These are phyloP conservation scores for Leccinum fallax DNA, from an alignment of 1,284 basidiomycete species.

Conservation along the genomic window DNA sequence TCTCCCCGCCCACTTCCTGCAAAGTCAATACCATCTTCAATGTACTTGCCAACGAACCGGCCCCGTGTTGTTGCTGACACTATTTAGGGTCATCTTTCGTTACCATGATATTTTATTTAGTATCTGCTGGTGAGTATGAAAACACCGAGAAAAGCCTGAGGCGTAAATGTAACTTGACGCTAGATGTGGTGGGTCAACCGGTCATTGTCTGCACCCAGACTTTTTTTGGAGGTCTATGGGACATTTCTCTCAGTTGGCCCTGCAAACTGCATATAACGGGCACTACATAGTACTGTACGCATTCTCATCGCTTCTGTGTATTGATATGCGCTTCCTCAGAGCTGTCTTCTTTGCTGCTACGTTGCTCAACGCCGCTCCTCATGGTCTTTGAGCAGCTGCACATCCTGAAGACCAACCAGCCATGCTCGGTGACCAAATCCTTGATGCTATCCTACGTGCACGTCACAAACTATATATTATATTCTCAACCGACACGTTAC, in stretches of 20 bases:
- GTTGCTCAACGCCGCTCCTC: background rate
- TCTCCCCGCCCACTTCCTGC: background rate
- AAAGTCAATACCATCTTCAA: background rate
- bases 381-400: background rate
- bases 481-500: conserved; percentile 14
- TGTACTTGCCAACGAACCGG: background rate
- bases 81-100: background rate
- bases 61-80: background rate
- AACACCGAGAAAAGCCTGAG: background rate
- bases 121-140: background rate
- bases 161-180: background rate
- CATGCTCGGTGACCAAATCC: background rate
- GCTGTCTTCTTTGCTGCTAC: background rate
- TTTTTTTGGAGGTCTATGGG: background rate
- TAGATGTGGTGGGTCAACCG: background rate
- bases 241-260: background rate
- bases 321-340: background rate
- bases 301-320: background rate
- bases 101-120: background rate
- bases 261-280: background rate
- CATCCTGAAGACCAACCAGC: background rate
- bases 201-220: background rate
- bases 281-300: background rate
- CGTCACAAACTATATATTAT: conserved; percentile 30
- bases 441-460: background rate